Evolutionary conservation across 768 basidiomycete species (phyloP).

Genomic region (Lactifluus pinguis): DNA sequence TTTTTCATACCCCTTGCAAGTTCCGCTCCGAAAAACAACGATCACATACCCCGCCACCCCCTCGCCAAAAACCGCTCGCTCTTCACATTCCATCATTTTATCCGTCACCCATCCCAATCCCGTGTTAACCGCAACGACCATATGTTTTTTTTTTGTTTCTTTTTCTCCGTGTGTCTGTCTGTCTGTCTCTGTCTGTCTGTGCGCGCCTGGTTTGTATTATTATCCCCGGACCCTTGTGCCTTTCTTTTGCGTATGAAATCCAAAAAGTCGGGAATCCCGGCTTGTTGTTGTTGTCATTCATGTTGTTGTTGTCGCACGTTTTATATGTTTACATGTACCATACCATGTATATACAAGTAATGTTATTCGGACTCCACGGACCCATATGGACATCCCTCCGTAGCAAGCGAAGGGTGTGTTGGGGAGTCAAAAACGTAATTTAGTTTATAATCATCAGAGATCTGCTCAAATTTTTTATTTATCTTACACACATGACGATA

Average conservation of each 20-base stretch:
- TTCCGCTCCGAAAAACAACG: not conserved
- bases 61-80: not conserved
- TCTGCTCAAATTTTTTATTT: not conserved
- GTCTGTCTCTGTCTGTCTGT: not conserved
- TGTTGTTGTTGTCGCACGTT: too few relatives aligned
- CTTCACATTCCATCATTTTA: not conserved
- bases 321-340: conserved; percentile 5
- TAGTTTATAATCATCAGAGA: not conserved
- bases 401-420: not conserved
- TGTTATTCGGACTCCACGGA: not conserved
- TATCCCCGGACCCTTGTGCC: not conserved
- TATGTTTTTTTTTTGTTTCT: not conserved
- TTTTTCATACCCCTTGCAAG: not conserved
- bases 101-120: not conserved
- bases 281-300: too few relatives aligned
- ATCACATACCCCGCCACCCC: not conserved
- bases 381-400: not conserved
- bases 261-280: too few relatives aligned
- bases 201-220: not conserved
- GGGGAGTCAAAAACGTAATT: conserved; percentile 1
- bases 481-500: not conserved
- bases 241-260: too few relatives aligned
- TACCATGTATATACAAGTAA: not conserved
- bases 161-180: not conserved
- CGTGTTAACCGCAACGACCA: not conserved